Percentiles rank a stretch among this genome's conserved stretches.
Evolutionary conservation across 1,284 basidiomycete species (phyloP).

Genomic region (Tilletia horrida): DNA sequence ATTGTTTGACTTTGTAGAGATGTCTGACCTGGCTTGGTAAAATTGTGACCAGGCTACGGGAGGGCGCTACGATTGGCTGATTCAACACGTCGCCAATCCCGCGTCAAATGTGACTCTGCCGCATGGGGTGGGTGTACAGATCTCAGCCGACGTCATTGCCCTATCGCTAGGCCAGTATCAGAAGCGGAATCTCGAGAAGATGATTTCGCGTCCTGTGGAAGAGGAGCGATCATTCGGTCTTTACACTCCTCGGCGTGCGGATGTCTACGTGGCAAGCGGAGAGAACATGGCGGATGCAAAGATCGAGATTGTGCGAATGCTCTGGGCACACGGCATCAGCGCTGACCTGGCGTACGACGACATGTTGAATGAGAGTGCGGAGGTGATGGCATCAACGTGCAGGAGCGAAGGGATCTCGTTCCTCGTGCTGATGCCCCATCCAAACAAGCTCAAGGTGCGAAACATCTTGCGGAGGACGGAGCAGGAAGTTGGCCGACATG

Average conservation of each 20-base stretch:
- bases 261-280: constrained; percentile 69
- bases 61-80: constrained; percentile 74
- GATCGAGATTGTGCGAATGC: constrained; percentile 70
- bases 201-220: constrained; percentile 64
- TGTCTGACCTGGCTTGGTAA: background rate
- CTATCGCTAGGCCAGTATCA: constrained; percentile 63
- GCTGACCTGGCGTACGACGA: constrained; percentile 71
- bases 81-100: constrained; percentile 64
- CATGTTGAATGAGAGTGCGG: constrained; percentile 39
- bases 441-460: constrained; percentile 46
- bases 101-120: constrained; percentile 57
- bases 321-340: constrained; percentile 78
- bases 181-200: constrained; percentile 69
- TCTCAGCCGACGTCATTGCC: constrained; percentile 75
- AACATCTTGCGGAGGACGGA: constrained; percentile 42
- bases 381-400: constrained; percentile 43
- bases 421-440: constrained; percentile 44
- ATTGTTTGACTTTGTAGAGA: background rate
- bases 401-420: constrained; percentile 51
- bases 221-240: constrained; percentile 78
- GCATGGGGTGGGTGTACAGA: constrained; percentile 72
- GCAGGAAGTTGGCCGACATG: constrained; percentile 43
- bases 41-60: constrained; percentile 58
- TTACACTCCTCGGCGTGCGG: constrained; percentile 79
- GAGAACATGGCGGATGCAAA: constrained; percentile 71